Conservation (phyloP, 805 yeast species). For the Lipomyces lipofer region DNA sequence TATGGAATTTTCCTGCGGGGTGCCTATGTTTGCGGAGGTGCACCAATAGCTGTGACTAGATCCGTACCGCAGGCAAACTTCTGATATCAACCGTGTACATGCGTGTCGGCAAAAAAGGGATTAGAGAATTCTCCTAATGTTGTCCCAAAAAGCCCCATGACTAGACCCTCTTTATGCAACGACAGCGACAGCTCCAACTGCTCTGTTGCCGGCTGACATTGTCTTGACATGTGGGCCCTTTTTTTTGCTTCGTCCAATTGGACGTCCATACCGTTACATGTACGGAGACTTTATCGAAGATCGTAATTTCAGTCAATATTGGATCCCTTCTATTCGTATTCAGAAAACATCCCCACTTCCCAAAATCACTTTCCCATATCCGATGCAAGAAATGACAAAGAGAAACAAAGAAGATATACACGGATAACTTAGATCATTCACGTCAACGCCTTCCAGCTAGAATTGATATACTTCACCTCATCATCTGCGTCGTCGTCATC, state of each 20-base stretch:
- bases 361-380: not conserved
- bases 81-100: too few relatives aligned
- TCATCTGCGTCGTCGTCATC: conserved; percentile 20
- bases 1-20: too few relatives aligned
- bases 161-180: too few relatives aligned
- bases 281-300: not conserved
- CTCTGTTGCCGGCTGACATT: too few relatives aligned
- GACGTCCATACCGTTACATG: not conserved
- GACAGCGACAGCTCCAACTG: too few relatives aligned
- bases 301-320: not conserved
- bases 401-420: not conserved
- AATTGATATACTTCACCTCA: conserved; percentile 4
- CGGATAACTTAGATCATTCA: not conserved
- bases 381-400: not conserved
- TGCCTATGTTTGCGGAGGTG: too few relatives aligned
- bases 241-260: not conserved
- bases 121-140: too few relatives aligned
- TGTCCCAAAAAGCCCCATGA: too few relatives aligned
- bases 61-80: too few relatives aligned
- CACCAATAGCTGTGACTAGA: too few relatives aligned
- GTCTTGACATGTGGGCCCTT: too few relatives aligned
- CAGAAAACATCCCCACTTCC: not conserved
- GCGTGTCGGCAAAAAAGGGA: too few relatives aligned
- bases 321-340: not conserved
- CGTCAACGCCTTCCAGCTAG: conserved; percentile 22